Base-by-base conservation (phyloP, 441 rosid species). In the Jatropha multifida region DNA sequence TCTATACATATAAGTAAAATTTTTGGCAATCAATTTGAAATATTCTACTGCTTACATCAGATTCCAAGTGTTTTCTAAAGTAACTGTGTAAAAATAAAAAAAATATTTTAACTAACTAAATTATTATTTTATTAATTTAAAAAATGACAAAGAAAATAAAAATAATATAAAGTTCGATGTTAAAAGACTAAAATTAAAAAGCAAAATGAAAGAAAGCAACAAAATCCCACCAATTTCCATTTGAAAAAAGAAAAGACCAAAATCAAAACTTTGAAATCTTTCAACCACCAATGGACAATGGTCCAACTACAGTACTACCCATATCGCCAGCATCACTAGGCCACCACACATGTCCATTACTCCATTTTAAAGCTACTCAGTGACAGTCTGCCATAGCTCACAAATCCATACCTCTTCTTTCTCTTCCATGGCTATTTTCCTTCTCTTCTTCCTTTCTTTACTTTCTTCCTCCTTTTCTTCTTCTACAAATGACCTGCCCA, bases 381-480 rank as follows among this genome's bases (percentile, higher is more conserved):
- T 56, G 32, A 5, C 65, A 54, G n/a, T 44, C 13, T 32, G 32
- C 32, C 32, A 32, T 32, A 32, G 32, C 32, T 32, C 59, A 10
- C 67, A 56, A 14, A 26, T 8, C 62, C 44, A 27, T 41, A 46
- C 37, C 12, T 44, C 48, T 5, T n/a, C 27, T 55, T 23, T 12
- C 18, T n/a, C 76, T 18, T 27, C 73, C 56, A 78, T 76, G 78
- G 78, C 80, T 54, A 26, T 74, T 23, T 4, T 82, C 69, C 54
- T 89, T 74, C 11, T 77, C 78, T 61, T 76, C 55, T 37, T 85
- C 59, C 76, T 83, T 7, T 70, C 73, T 40, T 54, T 76, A 14
- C 23, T 76, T 40, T 73, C 81, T 2, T 27, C 78, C 40, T 58
- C 89, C 71, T 83, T 89, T n/a, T 71, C 89, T 20, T 81, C 91